These are phyloP conservation scores for Cylindrotheca fusiformis DNA, from an alignment of 108 stramenopile genomes.

Conservation along the genomic window DNA sequence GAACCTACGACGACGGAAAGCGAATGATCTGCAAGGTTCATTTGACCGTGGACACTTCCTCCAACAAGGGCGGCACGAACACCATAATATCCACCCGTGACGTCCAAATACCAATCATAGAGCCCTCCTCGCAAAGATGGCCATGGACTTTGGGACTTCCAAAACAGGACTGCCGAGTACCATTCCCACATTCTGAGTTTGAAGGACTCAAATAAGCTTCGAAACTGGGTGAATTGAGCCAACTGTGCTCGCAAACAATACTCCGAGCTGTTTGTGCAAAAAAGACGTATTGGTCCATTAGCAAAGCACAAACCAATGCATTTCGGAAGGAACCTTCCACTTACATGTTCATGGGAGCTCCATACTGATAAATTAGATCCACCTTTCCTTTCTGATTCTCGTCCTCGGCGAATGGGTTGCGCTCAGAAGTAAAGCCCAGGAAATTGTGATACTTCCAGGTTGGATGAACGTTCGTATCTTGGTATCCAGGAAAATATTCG, in stretches of 20 bases:
- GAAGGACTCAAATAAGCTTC: constrained; percentile 24
- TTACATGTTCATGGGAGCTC: neutral
- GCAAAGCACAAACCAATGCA: neutral
- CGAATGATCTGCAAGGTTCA: neutral
- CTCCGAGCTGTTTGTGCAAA: constrained; percentile 16
- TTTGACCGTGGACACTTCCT: neutral
- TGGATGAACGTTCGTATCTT: constrained; percentile 16
- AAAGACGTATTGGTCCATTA: neutral
- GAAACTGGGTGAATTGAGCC: constrained; percentile 42
- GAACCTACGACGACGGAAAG: neutral
- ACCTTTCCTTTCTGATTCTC: constrained; percentile 34
- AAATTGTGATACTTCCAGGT: constrained; percentile 43
- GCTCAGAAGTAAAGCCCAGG: constrained; percentile 25
- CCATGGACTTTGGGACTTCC: constrained; percentile 42
- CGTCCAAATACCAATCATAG: constrained; percentile 48
- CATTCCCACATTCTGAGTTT: constrained; percentile 25
- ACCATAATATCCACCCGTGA: constrained; percentile 49
- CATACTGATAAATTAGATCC: constrained; percentile 6
- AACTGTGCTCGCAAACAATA: constrained; percentile 32
- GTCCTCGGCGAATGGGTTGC: constrained; percentile 15
- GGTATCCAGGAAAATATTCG: constrained; percentile 12
- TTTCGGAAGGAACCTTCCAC: neutral
- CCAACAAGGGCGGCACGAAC: constrained; percentile 21
- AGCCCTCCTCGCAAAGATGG: constrained; percentile 48
- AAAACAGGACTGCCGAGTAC: constrained; percentile 39